Evolutionary conservation across 345 rosid genomes (phyloP).

Genomic region (Dipteronia sinensis): DNA sequence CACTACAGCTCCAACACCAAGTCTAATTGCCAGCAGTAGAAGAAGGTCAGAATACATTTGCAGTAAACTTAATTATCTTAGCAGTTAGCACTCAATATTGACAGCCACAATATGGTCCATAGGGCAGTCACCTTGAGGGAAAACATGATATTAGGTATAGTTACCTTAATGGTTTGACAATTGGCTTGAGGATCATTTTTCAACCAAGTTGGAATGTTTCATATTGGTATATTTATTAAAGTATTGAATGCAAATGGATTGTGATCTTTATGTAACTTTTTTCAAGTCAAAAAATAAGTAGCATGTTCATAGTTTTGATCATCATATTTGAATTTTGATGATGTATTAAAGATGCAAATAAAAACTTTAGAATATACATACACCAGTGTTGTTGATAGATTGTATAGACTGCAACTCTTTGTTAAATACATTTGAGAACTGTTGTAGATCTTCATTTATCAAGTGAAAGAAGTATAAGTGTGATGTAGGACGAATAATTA

Average conservation of each 20-base stretch:
- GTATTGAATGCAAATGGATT: neutral
- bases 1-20: constrained; percentile 89
- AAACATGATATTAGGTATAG: neutral
- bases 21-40: constrained; percentile 46
- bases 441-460: neutral
- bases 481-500: too few species aligned
- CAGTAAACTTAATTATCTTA: neutral
- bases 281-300: neutral
- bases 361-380: neutral
- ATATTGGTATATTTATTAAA: neutral
- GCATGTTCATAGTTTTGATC: neutral
- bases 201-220: neutral
- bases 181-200: neutral
- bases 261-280: neutral
- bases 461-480: neutral
- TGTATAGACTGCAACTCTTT: neutral
- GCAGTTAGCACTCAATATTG: neutral
- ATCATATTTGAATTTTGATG: neutral
- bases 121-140: neutral
- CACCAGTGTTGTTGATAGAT: neutral
- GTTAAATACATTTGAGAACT: neutral
- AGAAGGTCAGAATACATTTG: constrained; percentile 26
- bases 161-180: neutral
- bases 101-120: neutral
- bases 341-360: neutral